Base-by-base conservation (phyloP, 2,329 filamentous ascomycete species). In the Curvularia sp. region DNA sequence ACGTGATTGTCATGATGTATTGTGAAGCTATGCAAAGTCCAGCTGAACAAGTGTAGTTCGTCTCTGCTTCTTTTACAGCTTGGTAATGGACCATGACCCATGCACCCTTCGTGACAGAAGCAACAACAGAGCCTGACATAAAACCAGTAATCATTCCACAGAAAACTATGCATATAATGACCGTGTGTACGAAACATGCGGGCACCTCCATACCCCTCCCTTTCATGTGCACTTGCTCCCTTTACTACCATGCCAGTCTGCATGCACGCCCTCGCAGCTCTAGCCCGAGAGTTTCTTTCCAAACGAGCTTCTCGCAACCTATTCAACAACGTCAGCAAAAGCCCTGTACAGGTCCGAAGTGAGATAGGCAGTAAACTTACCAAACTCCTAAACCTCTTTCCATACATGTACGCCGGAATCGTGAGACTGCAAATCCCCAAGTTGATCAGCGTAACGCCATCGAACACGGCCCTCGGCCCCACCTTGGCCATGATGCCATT, bases 361-460 rank as follows among this genome's bases (percentile, higher is more conserved):
- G n/a, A 32, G 4, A 9, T 19, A 46, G 19, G n/a, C n/a, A 13
- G 7, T 7, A 30, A 19, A 47, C 43, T 23, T 19, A 47, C 43
- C 48, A 66, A 59, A 43, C 73, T 69, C 36, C 77, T 69, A 48
- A 78, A 72, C 47, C 64, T 65, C 59, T 75, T 75, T 1, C 72
- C 73, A 53, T 68, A 71, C 2, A 74, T 51, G 50, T 77, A 89
- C 79, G 88, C 86, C 3, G 91, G 90, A 56, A 97, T 83, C 52
- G 88, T 92, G 66, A 91, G 73, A 42, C 89, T 74, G 74, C 92
- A 96, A 46, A 96, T 81, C 1, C 60, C 83, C 85, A 12, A 92
- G 81, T 80, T 97, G 90, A 51, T 95, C 85, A 49, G 84, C 87
- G 18, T 86, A 53, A 97, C 85, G n/a, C 85, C 83, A 55, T 89